A percentile compares a stretch with the other conserved stretches of the same genome.
Conservation (phyloP, 352 stramenopile species). For the Globisporangium nagaii region DNA sequence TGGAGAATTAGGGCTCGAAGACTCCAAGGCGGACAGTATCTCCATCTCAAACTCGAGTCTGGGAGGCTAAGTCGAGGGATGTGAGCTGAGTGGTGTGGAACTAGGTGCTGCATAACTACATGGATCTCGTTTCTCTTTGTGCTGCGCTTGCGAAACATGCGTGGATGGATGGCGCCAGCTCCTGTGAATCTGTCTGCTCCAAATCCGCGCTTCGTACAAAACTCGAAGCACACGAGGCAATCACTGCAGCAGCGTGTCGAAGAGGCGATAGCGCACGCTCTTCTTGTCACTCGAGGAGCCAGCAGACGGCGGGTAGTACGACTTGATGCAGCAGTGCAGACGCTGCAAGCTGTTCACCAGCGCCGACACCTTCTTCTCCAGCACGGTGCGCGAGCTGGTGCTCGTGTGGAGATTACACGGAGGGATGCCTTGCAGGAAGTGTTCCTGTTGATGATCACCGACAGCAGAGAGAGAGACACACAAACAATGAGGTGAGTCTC, state of each 20-base stretch:
- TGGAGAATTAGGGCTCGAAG: conserved; percentile 31
- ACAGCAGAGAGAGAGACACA: neutral
- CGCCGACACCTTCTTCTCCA: conserved; percentile 44
- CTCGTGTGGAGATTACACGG: conserved; percentile 52
- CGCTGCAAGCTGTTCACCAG: conserved; percentile 17
- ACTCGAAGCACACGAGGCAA: neutral
- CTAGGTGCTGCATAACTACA: conserved; percentile 1
- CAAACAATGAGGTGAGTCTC: neutral
- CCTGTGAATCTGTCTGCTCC: no score
- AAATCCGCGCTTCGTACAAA: neutral
- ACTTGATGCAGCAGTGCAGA: conserved; percentile 69
- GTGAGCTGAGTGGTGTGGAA: neutral
- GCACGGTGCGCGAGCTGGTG: conserved; percentile 39
- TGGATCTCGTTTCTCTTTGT: neutral
- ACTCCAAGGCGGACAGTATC: conserved; percentile 32
- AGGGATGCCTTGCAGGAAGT: conserved; percentile 66
- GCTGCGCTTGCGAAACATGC: no score
- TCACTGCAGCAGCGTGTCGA: conserved; percentile 51
- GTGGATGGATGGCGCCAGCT: no score
- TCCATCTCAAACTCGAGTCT: conserved; percentile 56
- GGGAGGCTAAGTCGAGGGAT: neutral
- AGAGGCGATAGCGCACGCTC: conserved; percentile 60
- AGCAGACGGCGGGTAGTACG: conserved; percentile 34
- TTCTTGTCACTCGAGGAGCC: neutral
- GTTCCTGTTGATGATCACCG: conserved; percentile 27